Percentiles rank a stretch among this genome's conserved stretches.
phyloP scores from a whole-genome alignment of 2,329 filamentous ascomycete genomes.

The Aureobasidium sp. region DNA sequence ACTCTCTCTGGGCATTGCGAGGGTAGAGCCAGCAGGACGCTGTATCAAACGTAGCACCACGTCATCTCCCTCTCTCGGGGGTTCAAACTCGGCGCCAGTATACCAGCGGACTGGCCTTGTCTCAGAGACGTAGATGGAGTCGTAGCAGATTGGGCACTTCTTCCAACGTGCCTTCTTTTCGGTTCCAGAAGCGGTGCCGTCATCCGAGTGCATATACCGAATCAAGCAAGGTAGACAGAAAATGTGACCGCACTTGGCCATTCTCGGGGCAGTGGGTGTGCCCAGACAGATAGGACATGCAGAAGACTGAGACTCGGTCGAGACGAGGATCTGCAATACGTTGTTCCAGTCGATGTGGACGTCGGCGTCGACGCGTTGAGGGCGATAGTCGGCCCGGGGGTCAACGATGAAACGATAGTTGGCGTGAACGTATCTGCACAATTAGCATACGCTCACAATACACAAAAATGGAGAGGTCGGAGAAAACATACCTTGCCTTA shows the following conservation, averaged over 20 bases:
- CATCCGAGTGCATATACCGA: constrained; percentile 85
- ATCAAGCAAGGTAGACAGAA: constrained; percentile 92
- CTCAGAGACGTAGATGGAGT: constrained; percentile 86
- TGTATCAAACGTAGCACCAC: constrained; percentile 82
- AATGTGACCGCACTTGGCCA: constrained; percentile 96
- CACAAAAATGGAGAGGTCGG: not conserved
- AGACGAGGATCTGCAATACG: constrained; percentile 86
- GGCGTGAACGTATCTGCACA: constrained; percentile 70
- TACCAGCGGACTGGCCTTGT: constrained; percentile 87
- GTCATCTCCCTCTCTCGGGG: constrained; percentile 77
- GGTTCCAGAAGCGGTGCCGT: constrained; percentile 51
- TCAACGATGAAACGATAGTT: constrained; percentile 97
- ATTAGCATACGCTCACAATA: constrained; percentile 12
- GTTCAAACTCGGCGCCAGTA: constrained; percentile 71
- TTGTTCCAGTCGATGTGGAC: constrained; percentile 83
- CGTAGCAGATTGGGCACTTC: constrained; percentile 94
- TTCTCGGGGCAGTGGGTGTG: constrained; percentile 83
- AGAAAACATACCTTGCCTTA: constrained; percentile 62
- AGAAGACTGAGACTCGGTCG: constrained; percentile 75
- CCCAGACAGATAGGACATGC: constrained; percentile 94
- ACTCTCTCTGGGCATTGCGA: constrained; percentile 79
- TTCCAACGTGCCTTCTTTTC: constrained; percentile 75
- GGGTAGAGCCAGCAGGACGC: constrained; percentile 68
- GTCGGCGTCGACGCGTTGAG: constrained; percentile 78
- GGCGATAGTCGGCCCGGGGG: constrained; percentile 68